Conservation (phyloP, 2,329 filamentous ascomycete species). For the Erysiphe pulchra region DNA sequence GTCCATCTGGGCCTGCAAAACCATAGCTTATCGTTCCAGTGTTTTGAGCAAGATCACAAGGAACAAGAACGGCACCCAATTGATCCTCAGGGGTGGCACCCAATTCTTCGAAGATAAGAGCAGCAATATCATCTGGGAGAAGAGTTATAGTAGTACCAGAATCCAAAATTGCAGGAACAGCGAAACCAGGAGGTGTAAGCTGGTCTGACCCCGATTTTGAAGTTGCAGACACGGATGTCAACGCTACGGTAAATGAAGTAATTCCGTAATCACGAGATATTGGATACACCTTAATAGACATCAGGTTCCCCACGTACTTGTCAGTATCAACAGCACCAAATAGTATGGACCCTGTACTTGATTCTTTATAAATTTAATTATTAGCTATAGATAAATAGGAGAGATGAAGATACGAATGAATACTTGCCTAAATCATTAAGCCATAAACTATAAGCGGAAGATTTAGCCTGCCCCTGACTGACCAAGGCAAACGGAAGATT, state of each 20-base stretch:
- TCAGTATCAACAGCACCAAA: slow-evolving; percentile 22
- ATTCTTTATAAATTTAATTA: slow-evolving; percentile 7
- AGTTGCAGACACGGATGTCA: slow-evolving; percentile 12
- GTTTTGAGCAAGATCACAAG: slow-evolving; percentile 17
- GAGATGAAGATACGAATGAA: not conserved
- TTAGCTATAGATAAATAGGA: not conserved
- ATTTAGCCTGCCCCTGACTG: slow-evolving; percentile 18
- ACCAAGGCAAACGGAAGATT: slow-evolving; percentile 14
- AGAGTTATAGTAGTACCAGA: slow-evolving; percentile 42
- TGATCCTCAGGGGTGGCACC: slow-evolving; percentile 20
- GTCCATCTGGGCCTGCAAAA: slow-evolving; percentile 20
- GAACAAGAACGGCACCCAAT: slow-evolving; percentile 22
- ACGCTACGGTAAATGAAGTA: slow-evolving; percentile 13
- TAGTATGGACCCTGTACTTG: slow-evolving; percentile 14
- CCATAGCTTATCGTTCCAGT: slow-evolving; percentile 21
- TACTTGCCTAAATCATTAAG: slow-evolving; percentile 14
- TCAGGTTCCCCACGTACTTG: slow-evolving; percentile 18
- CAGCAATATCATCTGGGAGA: slow-evolving; percentile 30
- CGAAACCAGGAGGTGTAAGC: slow-evolving; percentile 12
- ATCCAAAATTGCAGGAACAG: slow-evolving; percentile 30
- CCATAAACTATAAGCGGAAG: slow-evolving; percentile 17
- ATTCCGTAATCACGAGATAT: slow-evolving; percentile 1
- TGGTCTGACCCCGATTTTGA: slow-evolving; percentile 16
- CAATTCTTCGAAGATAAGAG: slow-evolving; percentile 19
- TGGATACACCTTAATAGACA: slow-evolving; percentile 12